These are phyloP conservation scores for Platanthera zijinensis DNA, from an alignment of 106 monocot species.

Conservation along the genomic window DNA sequence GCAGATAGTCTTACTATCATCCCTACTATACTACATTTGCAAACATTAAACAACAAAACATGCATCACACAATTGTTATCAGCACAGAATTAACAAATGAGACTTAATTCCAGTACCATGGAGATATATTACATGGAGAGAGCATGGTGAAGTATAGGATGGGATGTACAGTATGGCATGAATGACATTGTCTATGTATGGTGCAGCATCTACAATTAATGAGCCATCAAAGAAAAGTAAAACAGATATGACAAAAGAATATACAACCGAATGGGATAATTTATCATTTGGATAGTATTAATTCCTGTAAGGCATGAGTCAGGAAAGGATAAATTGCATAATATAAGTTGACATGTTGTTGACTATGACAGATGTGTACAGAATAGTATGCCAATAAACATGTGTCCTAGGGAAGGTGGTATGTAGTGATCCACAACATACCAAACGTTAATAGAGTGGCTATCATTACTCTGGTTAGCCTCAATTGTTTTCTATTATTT, in stretches of 20 bases:
- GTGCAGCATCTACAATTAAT: no score
- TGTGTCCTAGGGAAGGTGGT: neutral
- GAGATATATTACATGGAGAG: no score
- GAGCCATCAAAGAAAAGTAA: neutral
- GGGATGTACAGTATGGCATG: no score
- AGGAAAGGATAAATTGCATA: no score
- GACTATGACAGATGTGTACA: neutral
- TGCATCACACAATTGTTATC: neutral
- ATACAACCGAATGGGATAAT: neutral
- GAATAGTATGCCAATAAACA: neutral
- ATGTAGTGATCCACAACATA: neutral
- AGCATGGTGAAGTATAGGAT: no score
- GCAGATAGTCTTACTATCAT: no score
- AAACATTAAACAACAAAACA: no score
- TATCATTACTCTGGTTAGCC: neutral
- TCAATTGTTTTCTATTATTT: neutral
- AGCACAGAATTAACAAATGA: neutral
- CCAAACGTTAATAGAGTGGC: neutral
- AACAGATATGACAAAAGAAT: neutral
- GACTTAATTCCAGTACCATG: neutral
- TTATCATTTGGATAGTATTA: no score
- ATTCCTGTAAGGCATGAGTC: no score
- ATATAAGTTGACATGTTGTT: no score
- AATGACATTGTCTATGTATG: no score
- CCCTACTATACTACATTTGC: no score